phyloP scores from a whole-genome alignment of 768 basidiomycete species.

The Sporobolomyces roseus region DNA sequence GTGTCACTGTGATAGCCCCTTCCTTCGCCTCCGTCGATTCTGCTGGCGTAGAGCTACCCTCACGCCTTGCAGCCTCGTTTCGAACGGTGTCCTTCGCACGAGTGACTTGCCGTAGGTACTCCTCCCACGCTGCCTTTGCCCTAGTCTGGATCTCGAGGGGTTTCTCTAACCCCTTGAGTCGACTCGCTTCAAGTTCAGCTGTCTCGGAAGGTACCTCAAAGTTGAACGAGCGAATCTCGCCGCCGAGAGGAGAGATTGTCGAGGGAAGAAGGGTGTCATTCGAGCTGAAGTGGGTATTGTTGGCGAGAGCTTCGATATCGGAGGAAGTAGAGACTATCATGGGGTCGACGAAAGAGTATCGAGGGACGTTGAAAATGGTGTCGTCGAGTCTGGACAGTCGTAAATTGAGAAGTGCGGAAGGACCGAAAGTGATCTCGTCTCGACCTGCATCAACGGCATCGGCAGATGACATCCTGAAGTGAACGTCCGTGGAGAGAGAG shows the following conservation, averaged over 20 bases:
- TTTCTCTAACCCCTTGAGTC: conserved; percentile 24
- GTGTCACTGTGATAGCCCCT: conserved; percentile 64
- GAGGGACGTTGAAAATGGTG: conserved; percentile 67
- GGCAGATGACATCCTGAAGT: conserved; percentile 67
- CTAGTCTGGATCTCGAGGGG: background rate
- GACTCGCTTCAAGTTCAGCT: conserved; percentile 24
- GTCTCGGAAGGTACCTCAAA: conserved; percentile 9
- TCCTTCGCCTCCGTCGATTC: conserved; percentile 53
- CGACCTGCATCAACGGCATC: conserved; percentile 59
- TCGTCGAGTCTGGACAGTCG: conserved; percentile 68
- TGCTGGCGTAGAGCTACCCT: too few species aligned
- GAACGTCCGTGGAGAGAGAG: conserved; percentile 8
- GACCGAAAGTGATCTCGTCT: conserved; percentile 61
- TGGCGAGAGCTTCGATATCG: background rate
- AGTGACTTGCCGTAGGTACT: conserved; percentile 38
- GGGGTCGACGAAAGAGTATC: conserved; percentile 51
- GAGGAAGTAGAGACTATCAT: background rate
- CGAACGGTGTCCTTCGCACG: too few species aligned
- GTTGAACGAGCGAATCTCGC: conserved; percentile 24
- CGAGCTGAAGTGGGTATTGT: conserved; percentile 24
- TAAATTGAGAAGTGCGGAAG: conserved; percentile 67
- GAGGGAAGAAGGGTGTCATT: conserved; percentile 47
- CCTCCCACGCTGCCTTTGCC: conserved; percentile 25
- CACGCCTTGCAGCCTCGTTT: too few species aligned
- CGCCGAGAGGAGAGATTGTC: conserved; percentile 26